Percentiles rank a stretch among this genome's conserved stretches.
Conservation (phyloP, 225 moss, liverwort and hornwort species). For the Pseudoscleropodium purum region DNA sequence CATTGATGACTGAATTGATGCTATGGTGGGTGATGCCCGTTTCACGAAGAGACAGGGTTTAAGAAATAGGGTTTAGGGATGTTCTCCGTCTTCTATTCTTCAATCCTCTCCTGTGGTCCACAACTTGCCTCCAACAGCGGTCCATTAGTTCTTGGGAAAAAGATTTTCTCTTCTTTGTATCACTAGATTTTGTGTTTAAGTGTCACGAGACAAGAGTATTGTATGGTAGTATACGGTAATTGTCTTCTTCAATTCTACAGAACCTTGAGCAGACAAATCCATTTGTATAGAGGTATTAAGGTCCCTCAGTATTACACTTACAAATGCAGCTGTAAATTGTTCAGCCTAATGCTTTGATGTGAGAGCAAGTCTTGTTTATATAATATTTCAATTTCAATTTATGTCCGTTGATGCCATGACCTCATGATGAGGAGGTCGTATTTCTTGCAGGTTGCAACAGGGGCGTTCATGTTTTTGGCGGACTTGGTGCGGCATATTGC, state of each 20-base stretch:
- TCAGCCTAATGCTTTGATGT: not conserved
- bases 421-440: not conserved
- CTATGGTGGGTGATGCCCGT: not conserved
- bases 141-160: not conserved
- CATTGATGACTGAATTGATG: not conserved
- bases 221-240: not conserved
- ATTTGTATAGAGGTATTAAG: not conserved
- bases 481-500: constrained; percentile 45
- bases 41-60: not conserved
- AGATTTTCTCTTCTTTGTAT: not conserved
- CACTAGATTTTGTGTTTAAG: not conserved
- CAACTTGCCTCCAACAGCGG: not conserved
- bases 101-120: not conserved
- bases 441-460: constrained; percentile 62
- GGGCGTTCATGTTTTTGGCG: constrained; percentile 72
- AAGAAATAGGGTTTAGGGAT: constrained; percentile 2
- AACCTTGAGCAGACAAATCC: not conserved
- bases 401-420: not conserved
- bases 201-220: not conserved
- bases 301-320: not conserved
- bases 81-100: not conserved
- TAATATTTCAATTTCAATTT: not conserved
- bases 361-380: not conserved
- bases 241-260: not conserved
- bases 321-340: not conserved